Conservation (phyloP, 768 basidiomycete genomes). For the Holtermanniella nyarrowii region DNA sequence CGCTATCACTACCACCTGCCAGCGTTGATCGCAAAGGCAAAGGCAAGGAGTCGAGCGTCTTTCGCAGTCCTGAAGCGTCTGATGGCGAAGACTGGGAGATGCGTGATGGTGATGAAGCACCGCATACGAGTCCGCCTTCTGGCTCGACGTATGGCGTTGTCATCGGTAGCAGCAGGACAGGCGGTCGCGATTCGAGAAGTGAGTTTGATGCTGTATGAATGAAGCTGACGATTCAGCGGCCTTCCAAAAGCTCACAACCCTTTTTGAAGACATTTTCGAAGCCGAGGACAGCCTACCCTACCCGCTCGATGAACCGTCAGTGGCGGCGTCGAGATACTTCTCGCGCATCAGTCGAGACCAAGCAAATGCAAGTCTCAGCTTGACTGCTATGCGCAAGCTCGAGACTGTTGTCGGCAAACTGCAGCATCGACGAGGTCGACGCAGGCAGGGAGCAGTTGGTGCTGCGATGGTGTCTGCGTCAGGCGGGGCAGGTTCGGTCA, state of each 20-base stretch:
- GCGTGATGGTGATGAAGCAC: conserved; percentile 4
- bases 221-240: conserved; percentile 43
- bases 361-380: conserved; percentile 53
- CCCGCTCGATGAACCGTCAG: conserved; percentile 48
- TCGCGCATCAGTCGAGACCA: conserved; percentile 9
- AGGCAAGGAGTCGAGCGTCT: conserved; percentile 19
- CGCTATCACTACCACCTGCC: conserved; percentile 5
- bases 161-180: conserved; percentile 26
- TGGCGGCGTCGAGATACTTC: conserved; percentile 44
- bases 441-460: conserved; percentile 45
- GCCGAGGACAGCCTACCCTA: conserved; percentile 62
- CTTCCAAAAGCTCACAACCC: conserved; percentile 58
- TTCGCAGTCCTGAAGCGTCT: conserved; percentile 3
- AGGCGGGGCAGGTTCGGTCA: conserved; percentile 41
- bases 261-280: conserved; percentile 77
- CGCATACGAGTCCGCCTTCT: conserved; percentile 1
- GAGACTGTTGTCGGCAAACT: conserved; percentile 46
- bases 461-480: conserved; percentile 43
- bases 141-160: conserved; percentile 1
- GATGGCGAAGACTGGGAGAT: conserved; percentile 30
- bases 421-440: conserved; percentile 50
- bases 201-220: conserved; percentile 12
- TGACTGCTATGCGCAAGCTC: conserved; percentile 31
- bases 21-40: conserved; percentile 16
- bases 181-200: conserved; percentile 31